These are phyloP conservation scores for Xylaria flabelliformis DNA, from an alignment of 495 filamentous ascomycete genomes.

Conservation along the genomic window DNA sequence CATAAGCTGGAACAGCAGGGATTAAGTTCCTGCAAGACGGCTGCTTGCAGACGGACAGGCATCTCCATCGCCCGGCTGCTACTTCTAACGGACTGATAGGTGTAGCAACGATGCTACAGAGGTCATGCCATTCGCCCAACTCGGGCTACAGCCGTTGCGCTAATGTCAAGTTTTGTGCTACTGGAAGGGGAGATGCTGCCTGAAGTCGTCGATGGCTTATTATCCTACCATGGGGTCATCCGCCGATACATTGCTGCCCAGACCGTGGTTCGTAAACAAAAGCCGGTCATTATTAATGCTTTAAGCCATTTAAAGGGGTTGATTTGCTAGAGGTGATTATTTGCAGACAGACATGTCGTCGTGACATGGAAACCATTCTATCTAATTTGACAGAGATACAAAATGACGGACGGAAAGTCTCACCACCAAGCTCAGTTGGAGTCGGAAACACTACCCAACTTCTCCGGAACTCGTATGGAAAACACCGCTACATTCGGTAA, in stretches of 20 bases:
- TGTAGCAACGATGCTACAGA: conserved; percentile 21
- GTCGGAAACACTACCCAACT: conserved; percentile 10
- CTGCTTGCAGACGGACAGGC: conserved; percentile 21
- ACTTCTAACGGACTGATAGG: conserved; percentile 14
- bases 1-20: conserved; percentile 21
- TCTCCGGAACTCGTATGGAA: background rate
- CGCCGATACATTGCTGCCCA: conserved; percentile 22
- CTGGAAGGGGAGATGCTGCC: conserved; percentile 27
- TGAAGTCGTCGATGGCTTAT: conserved; percentile 19
- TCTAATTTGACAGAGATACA: background rate
- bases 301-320: conserved; percentile 6
- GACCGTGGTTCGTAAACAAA: conserved; percentile 15
- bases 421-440: conserved; percentile 12
- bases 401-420: conserved; percentile 22
- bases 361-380: background rate
- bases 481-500: background rate
- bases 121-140: conserved; percentile 23
- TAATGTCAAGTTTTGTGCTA: conserved; percentile 26
- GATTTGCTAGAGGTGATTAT: conserved; percentile 9
- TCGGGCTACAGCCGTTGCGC: conserved; percentile 20
- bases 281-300: conserved; percentile 6
- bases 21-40: conserved; percentile 24
- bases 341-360: background rate
- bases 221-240: conserved; percentile 15
- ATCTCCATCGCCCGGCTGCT: conserved; percentile 23